phyloP scores from a whole-genome alignment of 495 filamentous ascomycete species.

The Trypethelium eluteriae region DNA sequence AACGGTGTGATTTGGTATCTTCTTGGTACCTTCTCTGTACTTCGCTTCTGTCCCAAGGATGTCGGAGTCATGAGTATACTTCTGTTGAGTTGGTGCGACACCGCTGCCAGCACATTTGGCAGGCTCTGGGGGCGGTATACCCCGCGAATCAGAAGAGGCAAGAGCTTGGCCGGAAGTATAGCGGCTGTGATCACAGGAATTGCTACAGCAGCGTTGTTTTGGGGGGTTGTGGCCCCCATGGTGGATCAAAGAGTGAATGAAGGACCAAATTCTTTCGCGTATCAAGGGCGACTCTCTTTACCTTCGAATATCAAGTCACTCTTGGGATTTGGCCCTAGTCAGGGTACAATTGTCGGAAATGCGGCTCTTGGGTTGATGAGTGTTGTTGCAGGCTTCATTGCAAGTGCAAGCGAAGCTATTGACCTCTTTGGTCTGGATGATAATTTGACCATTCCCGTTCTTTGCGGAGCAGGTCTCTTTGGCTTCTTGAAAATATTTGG shows the following conservation, averaged over 20 bases:
- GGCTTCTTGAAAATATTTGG: conserved; percentile 90
- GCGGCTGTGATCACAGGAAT: conserved; percentile 78
- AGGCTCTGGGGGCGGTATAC: conserved; percentile 83
- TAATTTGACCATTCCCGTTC: conserved; percentile 89
- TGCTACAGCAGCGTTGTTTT: conserved; percentile 72
- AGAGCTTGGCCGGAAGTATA: conserved; percentile 81
- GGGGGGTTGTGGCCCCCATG: conserved; percentile 70
- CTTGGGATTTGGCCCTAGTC: conserved; percentile 38
- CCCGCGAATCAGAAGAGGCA: conserved; percentile 71
- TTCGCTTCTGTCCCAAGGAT: conserved; percentile 88
- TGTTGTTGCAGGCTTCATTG: conserved; percentile 77
- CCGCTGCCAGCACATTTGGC: conserved; percentile 88
- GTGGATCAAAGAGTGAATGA: conserved; percentile 37
- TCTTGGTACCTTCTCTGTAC: conserved; percentile 74
- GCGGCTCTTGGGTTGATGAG: conserved; percentile 78
- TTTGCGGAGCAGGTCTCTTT: conserved; percentile 87
- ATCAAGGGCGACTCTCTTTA: conserved; percentile 62
- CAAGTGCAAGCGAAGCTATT: conserved; percentile 79
- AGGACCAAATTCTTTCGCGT: conserved; percentile 66
- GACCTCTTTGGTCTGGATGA: conserved; percentile 92
- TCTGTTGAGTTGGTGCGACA: conserved; percentile 95
- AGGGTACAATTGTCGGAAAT: conserved; percentile 52
- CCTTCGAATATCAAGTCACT: conserved; percentile 41
- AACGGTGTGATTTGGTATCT: conserved; percentile 98
- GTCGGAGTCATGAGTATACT: conserved; percentile 83